Evolutionary conservation across 306 rosid genomes (phyloP).

Genomic region (Sphenostylis stenocarpa): DNA sequence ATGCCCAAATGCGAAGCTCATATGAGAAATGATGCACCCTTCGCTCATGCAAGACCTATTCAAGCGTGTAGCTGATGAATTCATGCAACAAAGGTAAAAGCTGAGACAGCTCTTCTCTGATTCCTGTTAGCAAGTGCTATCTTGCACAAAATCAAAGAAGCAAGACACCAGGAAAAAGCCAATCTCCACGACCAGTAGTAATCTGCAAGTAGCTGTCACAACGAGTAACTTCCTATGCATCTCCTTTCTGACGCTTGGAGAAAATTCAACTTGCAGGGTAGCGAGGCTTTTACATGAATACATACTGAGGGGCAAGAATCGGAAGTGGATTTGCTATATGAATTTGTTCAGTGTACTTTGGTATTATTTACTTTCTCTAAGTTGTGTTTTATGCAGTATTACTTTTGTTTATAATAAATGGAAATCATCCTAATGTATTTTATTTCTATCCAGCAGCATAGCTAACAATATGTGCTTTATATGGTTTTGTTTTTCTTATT

Average conservation of each 20-base stretch:
- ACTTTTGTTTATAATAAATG: constrained; percentile 26
- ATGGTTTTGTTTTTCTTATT: not conserved
- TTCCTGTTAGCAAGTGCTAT: not conserved
- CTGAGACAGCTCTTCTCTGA: not conserved
- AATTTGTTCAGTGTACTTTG: constrained; percentile 6
- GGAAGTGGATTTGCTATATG: constrained; percentile 14
- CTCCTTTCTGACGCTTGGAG: constrained; percentile 19
- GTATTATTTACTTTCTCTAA: constrained; percentile 27
- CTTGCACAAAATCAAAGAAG: constrained; percentile 13
- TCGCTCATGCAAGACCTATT: constrained; percentile 48
- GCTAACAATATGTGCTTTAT: not conserved
- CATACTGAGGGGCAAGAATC: constrained; percentile 7
- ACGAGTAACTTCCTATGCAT: not conserved
- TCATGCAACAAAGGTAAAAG: constrained; percentile 27
- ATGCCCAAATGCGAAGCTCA: constrained; percentile 46
- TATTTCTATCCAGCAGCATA: constrained; percentile 5
- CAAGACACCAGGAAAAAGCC: not conserved
- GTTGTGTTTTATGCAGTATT: not conserved
- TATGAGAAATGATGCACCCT: constrained; percentile 39
- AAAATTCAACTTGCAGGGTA: constrained; percentile 13
- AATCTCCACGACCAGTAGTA: not conserved
- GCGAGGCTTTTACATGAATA: constrained; percentile 8
- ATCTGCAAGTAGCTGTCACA: constrained; percentile 25
- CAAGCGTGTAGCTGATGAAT: constrained; percentile 68
- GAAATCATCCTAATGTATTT: constrained; percentile 19